Percentiles rank a stretch among this genome's conserved stretches.
Conservation (phyloP, 176 grass and related monocot species). For the Poa annua region DNA sequence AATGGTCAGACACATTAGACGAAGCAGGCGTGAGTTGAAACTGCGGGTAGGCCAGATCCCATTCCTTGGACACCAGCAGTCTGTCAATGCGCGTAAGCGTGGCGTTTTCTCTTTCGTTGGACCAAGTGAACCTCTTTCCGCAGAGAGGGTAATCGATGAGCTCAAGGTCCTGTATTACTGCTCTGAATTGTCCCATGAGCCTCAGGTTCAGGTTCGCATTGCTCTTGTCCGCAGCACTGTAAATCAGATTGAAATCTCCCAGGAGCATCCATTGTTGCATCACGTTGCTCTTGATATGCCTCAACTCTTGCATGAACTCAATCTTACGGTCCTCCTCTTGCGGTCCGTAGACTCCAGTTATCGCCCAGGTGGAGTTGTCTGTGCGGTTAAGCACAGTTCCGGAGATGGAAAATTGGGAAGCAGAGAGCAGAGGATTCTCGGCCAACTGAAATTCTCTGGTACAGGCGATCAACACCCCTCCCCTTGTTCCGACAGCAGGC, state of each 20-base stretch:
- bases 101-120: background rate
- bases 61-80: background rate
- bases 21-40: no score
- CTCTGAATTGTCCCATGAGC: background rate
- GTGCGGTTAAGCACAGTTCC: no score
- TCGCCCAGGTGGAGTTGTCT: background rate
- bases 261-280: background rate
- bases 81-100: background rate
- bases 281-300: background rate
- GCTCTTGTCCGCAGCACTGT: background rate
- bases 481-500: background rate
- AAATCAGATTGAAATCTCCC: no score
- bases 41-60: no score
- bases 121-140: background rate
- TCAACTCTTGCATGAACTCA: background rate
- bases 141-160: no score
- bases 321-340: background rate
- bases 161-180: background rate
- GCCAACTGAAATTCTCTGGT: background rate
- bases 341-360: background rate
- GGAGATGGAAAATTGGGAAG: background rate
- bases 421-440: no score
- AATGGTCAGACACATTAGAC: no score
- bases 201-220: background rate
- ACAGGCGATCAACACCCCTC: background rate